Evolutionary conservation across 371 early-diverging fungal species (phyloP).

Genomic region (Rhizopus sp.): DNA sequence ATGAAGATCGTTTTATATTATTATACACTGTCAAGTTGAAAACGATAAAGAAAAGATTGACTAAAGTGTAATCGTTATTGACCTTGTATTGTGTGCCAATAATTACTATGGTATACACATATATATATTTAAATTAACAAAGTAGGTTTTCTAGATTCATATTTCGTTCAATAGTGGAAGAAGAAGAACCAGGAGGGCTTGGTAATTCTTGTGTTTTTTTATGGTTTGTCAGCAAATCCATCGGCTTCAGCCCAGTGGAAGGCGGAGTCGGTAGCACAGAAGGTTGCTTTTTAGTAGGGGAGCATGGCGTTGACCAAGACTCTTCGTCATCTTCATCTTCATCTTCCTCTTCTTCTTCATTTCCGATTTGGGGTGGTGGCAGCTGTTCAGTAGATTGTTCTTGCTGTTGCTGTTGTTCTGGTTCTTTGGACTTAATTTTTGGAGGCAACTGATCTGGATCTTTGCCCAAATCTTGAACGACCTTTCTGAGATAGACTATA

Average conservation of each 20-base stretch:
- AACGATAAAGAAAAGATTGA: too few relatives aligned
- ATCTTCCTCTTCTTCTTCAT: conserved; percentile 5
- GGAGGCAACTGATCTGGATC: neutral
- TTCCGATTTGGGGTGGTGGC: neutral
- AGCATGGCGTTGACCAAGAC: conserved; percentile 14
- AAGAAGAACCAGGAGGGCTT: neutral
- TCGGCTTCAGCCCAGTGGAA: conserved; percentile 16
- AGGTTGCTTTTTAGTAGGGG: neutral
- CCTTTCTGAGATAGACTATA: conserved; percentile 52
- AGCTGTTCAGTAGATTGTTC: neutral
- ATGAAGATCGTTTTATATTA: too few relatives aligned
- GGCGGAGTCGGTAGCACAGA: neutral
- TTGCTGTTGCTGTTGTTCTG: conserved; percentile 1
- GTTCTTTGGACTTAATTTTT: neutral
- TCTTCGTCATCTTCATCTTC: conserved; percentile 19
- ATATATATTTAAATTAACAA: too few relatives aligned
- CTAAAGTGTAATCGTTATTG: too few relatives aligned
- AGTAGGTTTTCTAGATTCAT: conserved; percentile 29
- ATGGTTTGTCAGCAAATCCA: conserved; percentile 17
- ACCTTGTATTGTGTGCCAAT: too few relatives aligned
- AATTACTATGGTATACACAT: too few relatives aligned
- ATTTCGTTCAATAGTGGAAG: conserved; percentile 13
- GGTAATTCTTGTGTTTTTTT: neutral
- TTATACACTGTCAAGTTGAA: too few relatives aligned
- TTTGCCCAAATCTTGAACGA: conserved; percentile 11